Base-by-base conservation (phyloP, 306 rosid species). In the Vigna mungo region DNA sequence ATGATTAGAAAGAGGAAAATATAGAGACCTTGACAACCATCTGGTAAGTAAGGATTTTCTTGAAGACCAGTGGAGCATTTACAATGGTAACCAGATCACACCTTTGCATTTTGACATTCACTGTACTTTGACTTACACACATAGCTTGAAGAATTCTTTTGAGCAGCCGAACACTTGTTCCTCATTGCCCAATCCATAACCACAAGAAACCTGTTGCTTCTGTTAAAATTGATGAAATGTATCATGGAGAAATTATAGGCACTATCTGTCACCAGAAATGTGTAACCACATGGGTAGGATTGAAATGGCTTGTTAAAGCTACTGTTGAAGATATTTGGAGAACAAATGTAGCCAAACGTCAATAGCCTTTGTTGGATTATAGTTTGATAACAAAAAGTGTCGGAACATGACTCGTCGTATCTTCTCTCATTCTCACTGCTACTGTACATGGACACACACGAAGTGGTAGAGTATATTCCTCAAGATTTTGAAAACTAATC, bases 151-250 rank as follows among this genome's bases (percentile, higher is more conserved):
- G 1, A 0, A 20, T 62, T 32, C 5, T 36, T 41, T 7, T 17
- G 0, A 25, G 72, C 82, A 17, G 2, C 27, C n/a, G n/a, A n/a
- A n/a, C n/a, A n/a, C n/a, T n/a, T 25, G 14, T 60, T 65, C 9
- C 80, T 75, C 23, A 85, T 59, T 14, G 77, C 77, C 89, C 84
- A 85, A 44, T 79, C 80, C 9, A 82, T 18, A 16, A 76, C 80
- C 34, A 70, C 47, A 5, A 62, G 75, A 51, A 70, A 70, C 0
- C 7, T 49, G 1, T 11, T 27, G 11, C 2, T 15, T 10, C 6
- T 48, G 52, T 4, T 30, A 3, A 61, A 4, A 4, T 32, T 30
- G 43, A 0, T 0, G 3, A 62, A 3, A 25, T 36, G 15, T 34
- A 7, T 1, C 8, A 1, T 0, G 14, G 14, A 2, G 25, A 62